A percentile compares a stretch with the other conserved stretches of the same genome.
Conservation (phyloP, 164 flowering plant species). For the Malania oleifera region DNA sequence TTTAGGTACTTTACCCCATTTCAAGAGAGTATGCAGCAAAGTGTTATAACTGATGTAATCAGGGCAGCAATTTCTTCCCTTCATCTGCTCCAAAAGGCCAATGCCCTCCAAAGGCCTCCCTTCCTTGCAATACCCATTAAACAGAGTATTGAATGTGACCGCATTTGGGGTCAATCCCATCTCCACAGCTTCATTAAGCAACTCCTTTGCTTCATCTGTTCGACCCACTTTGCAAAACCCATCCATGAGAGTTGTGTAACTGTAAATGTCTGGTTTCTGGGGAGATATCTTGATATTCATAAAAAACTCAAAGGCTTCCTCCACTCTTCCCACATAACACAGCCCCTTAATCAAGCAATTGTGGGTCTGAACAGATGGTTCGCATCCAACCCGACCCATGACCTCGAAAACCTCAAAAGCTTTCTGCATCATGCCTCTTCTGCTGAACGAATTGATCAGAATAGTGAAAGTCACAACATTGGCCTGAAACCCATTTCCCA, state of each 20-base stretch:
- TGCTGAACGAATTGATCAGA: conserved; percentile 50
- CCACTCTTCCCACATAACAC: conserved; percentile 79
- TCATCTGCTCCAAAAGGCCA: conserved; percentile 54
- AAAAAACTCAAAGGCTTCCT: conserved; percentile 62
- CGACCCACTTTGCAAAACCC: conserved; percentile 91
- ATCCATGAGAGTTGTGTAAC: conserved; percentile 75
- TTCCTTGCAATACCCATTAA: conserved; percentile 70
- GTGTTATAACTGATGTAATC: conserved; percentile 72
- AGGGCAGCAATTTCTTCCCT: conserved; percentile 44
- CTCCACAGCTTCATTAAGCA: conserved; percentile 57
- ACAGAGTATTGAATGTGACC: conserved; percentile 68
- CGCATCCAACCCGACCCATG: conserved; percentile 46
- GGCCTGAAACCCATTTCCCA: conserved; percentile 50
- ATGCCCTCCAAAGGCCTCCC: conserved; percentile 70
- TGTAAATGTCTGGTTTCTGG: conserved; percentile 56
- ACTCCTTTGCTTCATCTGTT: conserved; percentile 65
- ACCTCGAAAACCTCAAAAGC: conserved; percentile 56
- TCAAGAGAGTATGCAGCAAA: conserved; percentile 64
- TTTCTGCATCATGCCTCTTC: conserved; percentile 44
- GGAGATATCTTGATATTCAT: conserved; percentile 39
- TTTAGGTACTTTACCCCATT: conserved; percentile 47
- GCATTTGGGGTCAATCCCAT: conserved; percentile 56
- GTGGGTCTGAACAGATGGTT: conserved; percentile 54
- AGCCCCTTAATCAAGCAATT: conserved; percentile 80
- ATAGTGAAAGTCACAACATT: conserved; percentile 47